Evolutionary conservation across 495 filamentous ascomycete genomes (phyloP), one percentile per base, ranked within the genome.

Genomic region (Hypoxylon perforatum): DNA sequence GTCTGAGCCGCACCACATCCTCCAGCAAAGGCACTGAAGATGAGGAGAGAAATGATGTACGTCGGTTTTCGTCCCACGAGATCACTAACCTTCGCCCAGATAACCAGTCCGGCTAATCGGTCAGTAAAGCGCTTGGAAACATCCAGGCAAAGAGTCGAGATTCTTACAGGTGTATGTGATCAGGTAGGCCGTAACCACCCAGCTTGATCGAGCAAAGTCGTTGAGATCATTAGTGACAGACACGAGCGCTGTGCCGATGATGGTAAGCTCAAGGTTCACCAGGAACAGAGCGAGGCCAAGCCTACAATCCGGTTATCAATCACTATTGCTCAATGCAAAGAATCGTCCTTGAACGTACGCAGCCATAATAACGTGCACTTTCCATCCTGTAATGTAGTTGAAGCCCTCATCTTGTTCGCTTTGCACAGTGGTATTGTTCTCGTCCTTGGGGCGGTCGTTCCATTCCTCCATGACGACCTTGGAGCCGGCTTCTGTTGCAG

Each of bases 141-240:
- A 3, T 28, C 8, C 8, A 8, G 8, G 25, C 3, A 8, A 8
- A 8, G 8, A 28, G 8, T 28, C 25, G 3, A 28, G 8, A 28
- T 8, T 28, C 25, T n/a, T n/a, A 28, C 25, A 3, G 8, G 8
- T 8, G 25, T 38, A 38, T 2, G 4, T 11, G 36, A 38, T 3
- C 9, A 38, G 36, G 60, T 84, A 85, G 7, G 69, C 75, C 3
- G 77, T 80, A 18, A 84, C 65, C 18, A 85, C 69, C 82, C 82
- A 85, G 41, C 73, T 75, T 14, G 63, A 72, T 48, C 77, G 68
- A 23, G 72, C 63, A 48, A 81, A 84, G 10, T 76, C 75, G 3
- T 11, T 3, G 3, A 38, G 14, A 3, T 38, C 36, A 11, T 11
- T 38, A 3, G 36, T 38, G 3, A 38, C 12, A 11, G 4, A 2